A percentile compares a stretch with the other conserved stretches of the same genome.
phyloP scores from a whole-genome alignment of 768 basidiomycete species.

The Auriculariales sp. region DNA sequence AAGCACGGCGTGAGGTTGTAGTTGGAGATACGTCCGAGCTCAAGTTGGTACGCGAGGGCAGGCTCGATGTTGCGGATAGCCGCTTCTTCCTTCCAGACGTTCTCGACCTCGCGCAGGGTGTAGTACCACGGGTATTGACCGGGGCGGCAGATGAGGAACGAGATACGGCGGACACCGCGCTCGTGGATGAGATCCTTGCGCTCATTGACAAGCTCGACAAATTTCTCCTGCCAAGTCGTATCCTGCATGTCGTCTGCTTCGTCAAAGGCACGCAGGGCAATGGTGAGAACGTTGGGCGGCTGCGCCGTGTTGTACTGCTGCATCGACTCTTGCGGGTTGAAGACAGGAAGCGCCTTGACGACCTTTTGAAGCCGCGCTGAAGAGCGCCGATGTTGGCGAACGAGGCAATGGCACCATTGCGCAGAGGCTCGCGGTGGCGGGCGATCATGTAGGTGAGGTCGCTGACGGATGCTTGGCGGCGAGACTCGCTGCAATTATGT shows the following conservation, averaged over 20 bases:
- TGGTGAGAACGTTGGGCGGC: constrained; percentile 85
- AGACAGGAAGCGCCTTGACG: constrained; percentile 56
- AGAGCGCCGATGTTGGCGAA: constrained; percentile 65
- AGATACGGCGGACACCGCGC: constrained; percentile 83
- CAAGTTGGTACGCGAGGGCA: constrained; percentile 93
- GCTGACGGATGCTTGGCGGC: constrained; percentile 84
- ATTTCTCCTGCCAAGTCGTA: constrained; percentile 59
- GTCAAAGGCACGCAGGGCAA: constrained; percentile 81
- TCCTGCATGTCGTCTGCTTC: constrained; percentile 66
- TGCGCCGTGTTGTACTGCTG: constrained; percentile 66
- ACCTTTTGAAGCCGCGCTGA: constrained; percentile 62
- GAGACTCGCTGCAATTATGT: constrained; percentile 31
- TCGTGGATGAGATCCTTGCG: constrained; percentile 42
- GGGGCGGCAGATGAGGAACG: constrained; percentile 74
- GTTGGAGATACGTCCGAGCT: constrained; percentile 89
- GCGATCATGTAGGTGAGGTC: constrained; percentile 89
- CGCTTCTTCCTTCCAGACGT: constrained; percentile 82
- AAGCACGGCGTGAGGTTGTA: constrained; percentile 95
- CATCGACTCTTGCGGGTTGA: constrained; percentile 53
- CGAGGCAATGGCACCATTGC: constrained; percentile 83
- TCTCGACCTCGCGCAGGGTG: constrained; percentile 66
- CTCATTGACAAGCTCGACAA: constrained; percentile 58
- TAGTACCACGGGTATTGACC: constrained; percentile 90
- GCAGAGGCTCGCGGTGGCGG: constrained; percentile 76
- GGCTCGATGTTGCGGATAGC: constrained; percentile 98